These are phyloP conservation scores for Allantophomopsis cytisporea DNA, from an alignment of 2,329 filamentous ascomycete species.

Conservation along the genomic window DNA sequence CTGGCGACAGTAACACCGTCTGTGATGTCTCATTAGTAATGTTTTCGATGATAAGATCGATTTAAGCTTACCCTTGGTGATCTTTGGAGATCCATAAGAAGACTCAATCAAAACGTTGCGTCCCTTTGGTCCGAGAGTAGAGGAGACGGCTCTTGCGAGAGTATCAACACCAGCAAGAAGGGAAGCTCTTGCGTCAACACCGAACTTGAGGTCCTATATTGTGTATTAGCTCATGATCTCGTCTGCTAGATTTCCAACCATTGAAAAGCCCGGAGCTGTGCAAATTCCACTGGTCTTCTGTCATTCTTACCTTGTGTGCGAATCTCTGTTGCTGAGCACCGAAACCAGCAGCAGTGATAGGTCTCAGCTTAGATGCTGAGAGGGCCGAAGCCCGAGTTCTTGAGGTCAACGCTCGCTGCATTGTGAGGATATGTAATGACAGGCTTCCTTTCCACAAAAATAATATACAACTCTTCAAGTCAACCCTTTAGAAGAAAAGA, in stretches of 20 bases:
- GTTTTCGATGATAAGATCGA: slow-evolving; percentile 9
- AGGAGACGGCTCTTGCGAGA: slow-evolving; percentile 88
- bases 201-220: slow-evolving; percentile 86
- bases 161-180: slow-evolving; percentile 93
- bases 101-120: slow-evolving; percentile 98
- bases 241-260: no score
- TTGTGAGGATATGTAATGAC: slow-evolving; percentile 33
- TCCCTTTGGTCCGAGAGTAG: slow-evolving; percentile 94
- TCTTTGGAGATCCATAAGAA: slow-evolving; percentile 97
- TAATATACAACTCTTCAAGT: neutral
- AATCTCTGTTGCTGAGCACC: slow-evolving; percentile 84
- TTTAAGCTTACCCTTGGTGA: slow-evolving; percentile 74
- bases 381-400: slow-evolving; percentile 69
- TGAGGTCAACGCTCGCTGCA: slow-evolving; percentile 92
- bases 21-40: slow-evolving; percentile 19
- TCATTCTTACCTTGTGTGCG: slow-evolving; percentile 76
- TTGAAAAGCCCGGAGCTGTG: no score
- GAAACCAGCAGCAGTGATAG: slow-evolving; percentile 50
- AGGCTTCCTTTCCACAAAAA: neutral
- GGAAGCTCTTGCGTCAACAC: slow-evolving; percentile 81
- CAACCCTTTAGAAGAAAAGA: neutral
- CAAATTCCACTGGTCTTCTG: slow-evolving; percentile 1
- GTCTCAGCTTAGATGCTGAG: slow-evolving; percentile 50
- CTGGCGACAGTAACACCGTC: slow-evolving; percentile 84
- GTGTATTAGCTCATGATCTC: slow-evolving; percentile 1